phyloP scores from a whole-genome alignment of 2,329 filamentous ascomycete genomes.

The Botrytis pseudocinerea region DNA sequence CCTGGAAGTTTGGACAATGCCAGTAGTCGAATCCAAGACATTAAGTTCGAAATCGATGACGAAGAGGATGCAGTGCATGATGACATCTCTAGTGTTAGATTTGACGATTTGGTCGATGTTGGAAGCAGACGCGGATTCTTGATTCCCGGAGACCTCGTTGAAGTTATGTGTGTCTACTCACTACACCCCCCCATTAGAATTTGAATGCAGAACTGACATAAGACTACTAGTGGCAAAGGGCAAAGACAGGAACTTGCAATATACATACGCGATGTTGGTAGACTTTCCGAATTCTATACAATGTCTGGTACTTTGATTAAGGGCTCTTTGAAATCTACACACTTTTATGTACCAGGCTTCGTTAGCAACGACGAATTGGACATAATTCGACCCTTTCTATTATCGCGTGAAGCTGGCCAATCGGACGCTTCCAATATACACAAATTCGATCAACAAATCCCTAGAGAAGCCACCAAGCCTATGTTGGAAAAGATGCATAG shows the following conservation, averaged over 20 bases:
- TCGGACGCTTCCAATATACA: slow-evolving; percentile 42
- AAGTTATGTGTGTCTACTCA: slow-evolving; percentile 33
- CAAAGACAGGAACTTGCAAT: slow-evolving; percentile 47
- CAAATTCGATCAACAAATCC: slow-evolving; percentile 45
- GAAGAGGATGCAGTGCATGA: slow-evolving; percentile 30
- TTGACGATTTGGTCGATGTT: slow-evolving; percentile 52
- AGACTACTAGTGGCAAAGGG: slow-evolving; percentile 14
- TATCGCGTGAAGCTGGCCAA: slow-evolving; percentile 42
- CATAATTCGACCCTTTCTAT: slow-evolving; percentile 49
- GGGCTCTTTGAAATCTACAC: slow-evolving; percentile 39
- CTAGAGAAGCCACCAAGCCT: slow-evolving; percentile 47
- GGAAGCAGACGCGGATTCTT: slow-evolving; percentile 38
- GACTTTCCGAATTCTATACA: slow-evolving; percentile 50
- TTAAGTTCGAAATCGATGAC: slow-evolving; percentile 25
- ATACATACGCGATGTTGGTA: slow-evolving; percentile 47
- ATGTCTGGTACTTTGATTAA: slow-evolving; percentile 52
- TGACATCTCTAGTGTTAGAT: slow-evolving; percentile 42
- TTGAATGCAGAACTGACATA: background rate
- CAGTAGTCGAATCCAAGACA: slow-evolving; percentile 17
- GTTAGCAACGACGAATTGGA: slow-evolving; percentile 46
- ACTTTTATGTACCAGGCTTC: slow-evolving; percentile 49
- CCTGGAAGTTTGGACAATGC: slow-evolving; percentile 26
- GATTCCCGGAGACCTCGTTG: slow-evolving; percentile 41
- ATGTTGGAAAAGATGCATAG: slow-evolving; percentile 46
- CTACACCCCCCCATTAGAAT: background rate